phyloP scores from a whole-genome alignment of 179 eudicot genomes.

The Silene coronaria region DNA sequence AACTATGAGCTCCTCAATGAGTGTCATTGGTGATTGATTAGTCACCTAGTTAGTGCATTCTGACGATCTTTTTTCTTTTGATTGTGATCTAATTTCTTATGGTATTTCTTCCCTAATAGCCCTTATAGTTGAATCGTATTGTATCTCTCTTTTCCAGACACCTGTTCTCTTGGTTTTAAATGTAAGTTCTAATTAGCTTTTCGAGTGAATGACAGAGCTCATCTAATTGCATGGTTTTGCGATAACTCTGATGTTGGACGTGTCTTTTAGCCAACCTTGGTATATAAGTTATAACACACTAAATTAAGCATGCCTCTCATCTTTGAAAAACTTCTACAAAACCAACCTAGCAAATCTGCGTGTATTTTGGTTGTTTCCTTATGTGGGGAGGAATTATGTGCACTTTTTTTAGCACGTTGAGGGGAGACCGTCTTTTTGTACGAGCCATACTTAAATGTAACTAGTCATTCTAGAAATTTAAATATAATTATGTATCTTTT shows the following conservation, averaged over 20 bases:
- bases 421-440: no score
- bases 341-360: no score
- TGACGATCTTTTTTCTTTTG: slow-evolving; percentile 14
- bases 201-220: neutral
- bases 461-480: no score
- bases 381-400: no score
- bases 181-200: neutral
- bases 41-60: slow-evolving; percentile 18
- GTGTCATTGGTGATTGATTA: slow-evolving; percentile 19
- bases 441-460: no score
- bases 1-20: slow-evolving; percentile 20
- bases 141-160: neutral
- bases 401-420: no score
- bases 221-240: neutral
- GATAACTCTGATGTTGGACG: no score
- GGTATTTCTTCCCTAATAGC: neutral
- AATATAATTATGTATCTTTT: no score
- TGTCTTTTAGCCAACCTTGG: neutral
- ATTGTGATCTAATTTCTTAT: slow-evolving; percentile 2
- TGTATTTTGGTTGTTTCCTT: no score
- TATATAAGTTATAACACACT: neutral
- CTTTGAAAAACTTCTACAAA: no score
- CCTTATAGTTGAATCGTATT: neutral
- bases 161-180: neutral
- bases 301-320: neutral